Evolutionary conservation across 2,329 filamentous ascomycete species (phyloP).

Genomic region (Tricladium varicosporioides): DNA sequence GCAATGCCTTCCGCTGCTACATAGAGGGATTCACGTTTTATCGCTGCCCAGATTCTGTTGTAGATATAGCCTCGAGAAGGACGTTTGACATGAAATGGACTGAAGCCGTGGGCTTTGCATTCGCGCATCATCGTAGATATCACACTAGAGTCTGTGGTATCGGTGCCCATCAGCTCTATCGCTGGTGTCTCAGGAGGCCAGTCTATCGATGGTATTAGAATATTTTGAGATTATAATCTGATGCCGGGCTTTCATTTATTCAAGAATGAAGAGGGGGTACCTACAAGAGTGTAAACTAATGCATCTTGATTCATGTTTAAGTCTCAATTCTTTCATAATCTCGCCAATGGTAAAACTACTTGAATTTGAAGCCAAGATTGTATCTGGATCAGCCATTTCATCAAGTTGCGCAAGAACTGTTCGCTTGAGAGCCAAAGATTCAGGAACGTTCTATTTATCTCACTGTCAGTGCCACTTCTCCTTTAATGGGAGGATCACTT

Average conservation of each 20-base stretch:
- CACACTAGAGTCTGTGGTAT: slow-evolving; percentile 31
- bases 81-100: slow-evolving; percentile 37
- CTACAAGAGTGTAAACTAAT: slow-evolving; percentile 44
- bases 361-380: slow-evolving; percentile 46
- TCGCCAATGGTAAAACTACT: slow-evolving; percentile 45
- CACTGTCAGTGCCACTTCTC: not conserved
- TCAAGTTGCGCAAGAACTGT: slow-evolving; percentile 41
- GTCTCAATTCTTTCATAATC: slow-evolving; percentile 37
- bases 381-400: slow-evolving; percentile 33
- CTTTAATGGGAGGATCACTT: not conserved
- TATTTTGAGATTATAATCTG: not conserved
- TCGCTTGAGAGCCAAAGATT: slow-evolving; percentile 40
- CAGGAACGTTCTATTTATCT: slow-evolving; percentile 34
- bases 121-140: slow-evolving; percentile 33
- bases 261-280: slow-evolving; percentile 8
- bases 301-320: slow-evolving; percentile 37
- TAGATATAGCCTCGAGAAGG: slow-evolving; percentile 40
- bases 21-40: slow-evolving; percentile 39
- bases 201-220: slow-evolving; percentile 24
- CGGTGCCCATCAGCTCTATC: slow-evolving; percentile 39
- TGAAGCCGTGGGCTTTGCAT: slow-evolving; percentile 36
- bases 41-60: slow-evolving; percentile 42
- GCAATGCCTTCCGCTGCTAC: slow-evolving; percentile 36
- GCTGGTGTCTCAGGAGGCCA: slow-evolving; percentile 39
- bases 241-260: too few species aligned